Percentiles rank a stretch among this genome's conserved stretches.
These are phyloP conservation scores for Immersiella caudata DNA, from an alignment of 495 filamentous ascomycete species.

Conservation along the genomic window DNA sequence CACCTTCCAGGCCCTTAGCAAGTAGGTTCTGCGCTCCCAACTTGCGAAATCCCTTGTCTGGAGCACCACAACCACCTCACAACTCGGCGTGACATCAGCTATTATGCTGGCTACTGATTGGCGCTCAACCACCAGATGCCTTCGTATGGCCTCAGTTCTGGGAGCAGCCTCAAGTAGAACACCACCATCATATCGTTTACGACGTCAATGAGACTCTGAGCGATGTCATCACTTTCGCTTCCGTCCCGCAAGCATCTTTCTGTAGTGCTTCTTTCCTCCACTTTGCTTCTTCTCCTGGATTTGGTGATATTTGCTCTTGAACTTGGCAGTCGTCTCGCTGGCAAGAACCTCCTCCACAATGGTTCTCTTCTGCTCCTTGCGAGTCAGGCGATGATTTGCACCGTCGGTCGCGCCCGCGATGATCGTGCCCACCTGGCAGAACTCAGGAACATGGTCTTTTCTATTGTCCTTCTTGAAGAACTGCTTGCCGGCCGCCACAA, in stretches of 20 bases:
- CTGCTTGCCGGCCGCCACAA: conserved; percentile 79
- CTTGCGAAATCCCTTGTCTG: neutral
- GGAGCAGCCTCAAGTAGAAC: neutral
- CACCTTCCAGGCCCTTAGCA: neutral
- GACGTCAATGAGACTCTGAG: neutral
- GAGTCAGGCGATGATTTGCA: conserved; percentile 73
- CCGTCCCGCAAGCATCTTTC: conserved; percentile 37
- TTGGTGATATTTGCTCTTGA: conserved; percentile 42
- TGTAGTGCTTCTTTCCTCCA: conserved; percentile 36
- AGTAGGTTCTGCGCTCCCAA: conserved; percentile 3
- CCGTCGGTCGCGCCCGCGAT: conserved; percentile 89
- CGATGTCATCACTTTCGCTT: conserved; percentile 29
- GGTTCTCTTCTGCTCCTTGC: conserved; percentile 85
- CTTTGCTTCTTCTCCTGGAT: conserved; percentile 40
- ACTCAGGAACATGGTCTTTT: conserved; percentile 70
- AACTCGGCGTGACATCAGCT: neutral
- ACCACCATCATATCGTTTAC: neutral
- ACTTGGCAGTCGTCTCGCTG: conserved; percentile 50
- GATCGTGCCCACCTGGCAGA: conserved; percentile 85
- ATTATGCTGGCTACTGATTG: neutral
- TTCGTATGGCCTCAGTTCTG: neutral
- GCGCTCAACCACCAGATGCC: conserved; percentile 1
- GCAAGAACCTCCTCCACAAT: conserved; percentile 88
- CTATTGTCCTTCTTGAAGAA: conserved; percentile 81
- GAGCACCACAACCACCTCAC: neutral